Base-by-base conservation (phyloP, 805 yeast species). In the Ogataea henricii region DNA sequence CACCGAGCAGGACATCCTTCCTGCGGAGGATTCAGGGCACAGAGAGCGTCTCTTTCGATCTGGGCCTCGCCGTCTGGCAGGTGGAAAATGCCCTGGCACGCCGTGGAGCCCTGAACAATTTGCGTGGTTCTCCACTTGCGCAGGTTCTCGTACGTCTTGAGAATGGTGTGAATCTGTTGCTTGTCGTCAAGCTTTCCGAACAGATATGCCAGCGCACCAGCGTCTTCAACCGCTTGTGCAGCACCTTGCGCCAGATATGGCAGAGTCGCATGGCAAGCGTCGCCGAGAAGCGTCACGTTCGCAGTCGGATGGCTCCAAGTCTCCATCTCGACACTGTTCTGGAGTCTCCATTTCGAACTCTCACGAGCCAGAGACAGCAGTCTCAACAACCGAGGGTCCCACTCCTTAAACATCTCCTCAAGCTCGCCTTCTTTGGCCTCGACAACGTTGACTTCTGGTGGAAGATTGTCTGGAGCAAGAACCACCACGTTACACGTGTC, bases 231-330 rank as follows among this genome's bases (percentile, higher is more conserved):
- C 3, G 56, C 56, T 35, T 53, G 56, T 4, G 56, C 56, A 18
- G 56, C 56, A 26, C 56, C 56, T 23, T 53, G 56, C 4, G 56
- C 56, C 23, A 53, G 20, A 30, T 53, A 53, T 4, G 56, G 56
- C 22, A 53, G 33, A 1, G 56, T 53, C 5, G 56, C 56, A 33
- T 53, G 56, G 32, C 56, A 53, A 2, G 56, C 52, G 21, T 53
- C 56, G 9, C 56, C 56, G 6, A 53, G 34, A 6, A 53, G 40
- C 8, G 53, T 47, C n/a, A 49, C 48, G 21, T 53, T 49, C 1
- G 50, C 46, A 3, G 38, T 20, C 9, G 38, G 37, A 27, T 49
- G 54, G 14, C 44, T 49, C 56, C 56, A 53, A 3, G 40, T 40
- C 13, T 37, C 39, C 29, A 53, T 22, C 44, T 53, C 52, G 8